Conservation (phyloP, 2,329 filamentous ascomycete genomes). For the Tolypocladium sp. region DNA sequence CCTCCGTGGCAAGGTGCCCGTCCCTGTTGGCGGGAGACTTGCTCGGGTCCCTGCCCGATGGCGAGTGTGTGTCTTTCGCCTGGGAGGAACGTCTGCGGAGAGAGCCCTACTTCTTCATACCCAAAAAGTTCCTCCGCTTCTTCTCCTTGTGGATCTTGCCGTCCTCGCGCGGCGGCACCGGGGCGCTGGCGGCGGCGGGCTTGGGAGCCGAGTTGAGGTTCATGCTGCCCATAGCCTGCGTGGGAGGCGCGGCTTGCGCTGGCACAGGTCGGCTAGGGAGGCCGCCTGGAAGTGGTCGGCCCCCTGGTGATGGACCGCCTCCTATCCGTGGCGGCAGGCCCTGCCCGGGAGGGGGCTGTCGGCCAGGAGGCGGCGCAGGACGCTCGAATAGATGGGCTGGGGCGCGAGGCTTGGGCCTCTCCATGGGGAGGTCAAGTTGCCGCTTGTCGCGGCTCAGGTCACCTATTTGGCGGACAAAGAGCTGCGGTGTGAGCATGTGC, state of each 20-base stretch:
- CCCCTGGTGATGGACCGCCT: slow-evolving; percentile 1
- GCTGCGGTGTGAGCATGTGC: slow-evolving; percentile 81
- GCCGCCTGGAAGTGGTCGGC: slow-evolving; percentile 8
- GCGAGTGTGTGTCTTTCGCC: not conserved
- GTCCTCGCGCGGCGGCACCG: slow-evolving; percentile 16
- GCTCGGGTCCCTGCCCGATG: not conserved
- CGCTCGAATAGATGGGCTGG: slow-evolving; percentile 81
- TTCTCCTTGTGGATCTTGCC: slow-evolving; percentile 47
- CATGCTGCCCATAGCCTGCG: slow-evolving; percentile 47
- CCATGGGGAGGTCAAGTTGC: slow-evolving; percentile 69
- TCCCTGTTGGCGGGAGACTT: not conserved
- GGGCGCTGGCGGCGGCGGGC: slow-evolving; percentile 11
- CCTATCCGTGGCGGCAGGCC: slow-evolving; percentile 9
- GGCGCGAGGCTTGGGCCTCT: slow-evolving; percentile 70
- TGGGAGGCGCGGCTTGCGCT: slow-evolving; percentile 31
- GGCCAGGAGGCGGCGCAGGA: slow-evolving; percentile 42
- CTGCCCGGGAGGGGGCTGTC: slow-evolving; percentile 6
- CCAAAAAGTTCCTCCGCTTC: slow-evolving; percentile 50
- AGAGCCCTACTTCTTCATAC: slow-evolving; percentile 47
- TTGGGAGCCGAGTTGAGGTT: slow-evolving; percentile 26
- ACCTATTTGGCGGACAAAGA: slow-evolving; percentile 75
- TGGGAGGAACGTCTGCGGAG: slow-evolving; percentile 10
- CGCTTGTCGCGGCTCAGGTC: slow-evolving; percentile 71
- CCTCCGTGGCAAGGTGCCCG: not conserved
- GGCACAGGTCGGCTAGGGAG: slow-evolving; percentile 13